A percentile compares a stretch with the other conserved stretches of the same genome.
These are phyloP conservation scores for Ganoderma resinaceum DNA, from an alignment of 1,284 basidiomycete species.

Conservation along the genomic window DNA sequence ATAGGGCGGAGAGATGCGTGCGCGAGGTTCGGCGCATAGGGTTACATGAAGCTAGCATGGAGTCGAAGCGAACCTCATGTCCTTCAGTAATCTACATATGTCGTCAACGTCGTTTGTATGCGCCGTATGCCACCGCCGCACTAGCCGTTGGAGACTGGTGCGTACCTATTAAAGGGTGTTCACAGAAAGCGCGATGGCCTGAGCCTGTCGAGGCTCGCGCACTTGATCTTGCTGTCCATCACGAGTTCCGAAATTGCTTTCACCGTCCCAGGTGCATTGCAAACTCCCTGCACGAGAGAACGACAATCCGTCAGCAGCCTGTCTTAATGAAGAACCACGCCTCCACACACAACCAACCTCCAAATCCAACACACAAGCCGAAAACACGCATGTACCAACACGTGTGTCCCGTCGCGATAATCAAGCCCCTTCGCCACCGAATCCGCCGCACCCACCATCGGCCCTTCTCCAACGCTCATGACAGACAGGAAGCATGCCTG, in stretches of 20 bases:
- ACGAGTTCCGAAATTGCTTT: slow-evolving; percentile 64
- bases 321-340: neutral
- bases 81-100: too few species aligned
- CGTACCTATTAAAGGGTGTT: neutral
- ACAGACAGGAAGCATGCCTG: slow-evolving; percentile 76
- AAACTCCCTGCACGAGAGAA: slow-evolving; percentile 59
- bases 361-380: neutral
- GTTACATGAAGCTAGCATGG: too few species aligned
- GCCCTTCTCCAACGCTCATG: slow-evolving; percentile 57
- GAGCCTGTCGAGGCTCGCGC: slow-evolving; percentile 56
- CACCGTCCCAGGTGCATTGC: slow-evolving; percentile 75
- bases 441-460: slow-evolving; percentile 64
- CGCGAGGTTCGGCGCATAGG: too few species aligned
- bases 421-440: slow-evolving; percentile 57
- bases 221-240: slow-evolving; percentile 61
- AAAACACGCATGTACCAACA: slow-evolving; percentile 45
- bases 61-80: neutral
- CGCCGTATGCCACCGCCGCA: neutral
- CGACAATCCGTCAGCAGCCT: neutral
- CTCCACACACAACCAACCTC: neutral
- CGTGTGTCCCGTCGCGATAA: slow-evolving; percentile 72
- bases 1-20: too few species aligned
- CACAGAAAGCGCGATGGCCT: slow-evolving; percentile 31
- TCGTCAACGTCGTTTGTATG: neutral
- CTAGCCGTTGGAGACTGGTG: neutral